These are phyloP conservation scores for Xylariaceae sp. DNA, from an alignment of 2,329 filamentous ascomycete species.

Conservation along the genomic window DNA sequence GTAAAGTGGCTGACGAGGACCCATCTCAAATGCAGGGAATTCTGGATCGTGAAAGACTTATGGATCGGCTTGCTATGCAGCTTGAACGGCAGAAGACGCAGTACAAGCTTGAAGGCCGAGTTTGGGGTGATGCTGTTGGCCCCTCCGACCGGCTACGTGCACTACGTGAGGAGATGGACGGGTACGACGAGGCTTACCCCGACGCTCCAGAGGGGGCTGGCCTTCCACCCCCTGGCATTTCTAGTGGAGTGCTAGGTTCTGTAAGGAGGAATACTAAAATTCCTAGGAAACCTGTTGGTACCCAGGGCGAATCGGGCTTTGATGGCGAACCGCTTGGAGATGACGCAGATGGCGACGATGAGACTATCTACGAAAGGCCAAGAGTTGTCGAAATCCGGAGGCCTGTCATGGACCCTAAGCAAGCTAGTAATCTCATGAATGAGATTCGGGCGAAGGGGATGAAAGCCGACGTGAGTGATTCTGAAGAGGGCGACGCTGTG, in stretches of 20 bases:
- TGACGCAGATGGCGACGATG: constrained; percentile 59
- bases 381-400: constrained; percentile 79
- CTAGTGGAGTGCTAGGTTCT: constrained; percentile 75
- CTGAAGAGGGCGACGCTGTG: constrained; percentile 70
- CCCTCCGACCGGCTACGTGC: constrained; percentile 92
- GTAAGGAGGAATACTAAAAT: constrained; percentile 67
- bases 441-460: constrained; percentile 80
- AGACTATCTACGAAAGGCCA: constrained; percentile 77
- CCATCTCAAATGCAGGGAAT: constrained; percentile 87
- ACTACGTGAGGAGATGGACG: constrained; percentile 93
- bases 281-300: constrained; percentile 58
- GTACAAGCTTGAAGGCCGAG: constrained; percentile 92
- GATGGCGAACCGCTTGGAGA: constrained; percentile 40
- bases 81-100: constrained; percentile 97
- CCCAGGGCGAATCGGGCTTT: constrained; percentile 38
- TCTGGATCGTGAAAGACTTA: constrained; percentile 86
- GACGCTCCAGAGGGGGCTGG: constrained; percentile 53
- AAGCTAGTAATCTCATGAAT: constrained; percentile 67
- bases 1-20: constrained; percentile 66
- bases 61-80: constrained; percentile 93
- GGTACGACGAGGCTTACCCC: constrained; percentile 45
- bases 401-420: constrained; percentile 69
- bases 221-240: constrained; percentile 67
- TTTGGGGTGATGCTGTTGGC: constrained; percentile 81
- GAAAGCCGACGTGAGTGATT: constrained; percentile 74